phyloP scores from a whole-genome alignment of 176 grass and related monocot species.

The Musa schizocarpa region DNA sequence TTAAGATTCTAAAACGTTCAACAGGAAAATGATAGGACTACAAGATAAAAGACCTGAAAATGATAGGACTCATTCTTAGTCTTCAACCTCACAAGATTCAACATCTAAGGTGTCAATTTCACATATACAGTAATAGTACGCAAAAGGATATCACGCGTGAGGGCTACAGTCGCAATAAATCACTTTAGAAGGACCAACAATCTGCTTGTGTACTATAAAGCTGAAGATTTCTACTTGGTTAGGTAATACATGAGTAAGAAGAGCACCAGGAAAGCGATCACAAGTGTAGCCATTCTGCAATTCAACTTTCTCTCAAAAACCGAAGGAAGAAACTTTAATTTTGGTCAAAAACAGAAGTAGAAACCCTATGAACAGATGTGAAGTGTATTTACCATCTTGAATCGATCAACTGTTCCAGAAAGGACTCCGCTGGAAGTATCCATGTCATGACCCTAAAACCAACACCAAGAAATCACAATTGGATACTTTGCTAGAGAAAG shows the following conservation, averaged over 20 bases:
- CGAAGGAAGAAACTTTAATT: conserved; percentile 19
- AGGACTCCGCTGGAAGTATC: conserved; percentile 81
- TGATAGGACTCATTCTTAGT: too few species aligned
- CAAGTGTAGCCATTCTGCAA: conserved; percentile 62
- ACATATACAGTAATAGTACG: too few species aligned
- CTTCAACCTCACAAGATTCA: too few species aligned
- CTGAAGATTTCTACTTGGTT: conserved; percentile 43
- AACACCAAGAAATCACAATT: not conserved
- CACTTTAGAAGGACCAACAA: not conserved
- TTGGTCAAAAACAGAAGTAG: not conserved
- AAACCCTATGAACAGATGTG: not conserved
- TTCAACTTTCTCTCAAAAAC: conserved; percentile 80
- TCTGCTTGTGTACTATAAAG: not conserved
- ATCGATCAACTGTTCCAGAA: conserved; percentile 72
- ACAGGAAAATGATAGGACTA: too few species aligned
- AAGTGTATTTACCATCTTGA: conserved; percentile 53
- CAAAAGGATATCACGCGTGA: too few species aligned
- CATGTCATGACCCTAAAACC: conserved; percentile 63
- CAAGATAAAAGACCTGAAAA: too few species aligned
- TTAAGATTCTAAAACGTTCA: too few species aligned
- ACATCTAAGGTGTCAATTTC: too few species aligned
- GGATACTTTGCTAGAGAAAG: not conserved
- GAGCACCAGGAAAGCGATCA: conserved; percentile 53
- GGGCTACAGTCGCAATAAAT: too few species aligned
- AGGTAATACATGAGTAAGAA: conserved; percentile 82